Conservation (phyloP, 2,329 filamentous ascomycete genomes). For the Ophiostoma pallidulum region DNA sequence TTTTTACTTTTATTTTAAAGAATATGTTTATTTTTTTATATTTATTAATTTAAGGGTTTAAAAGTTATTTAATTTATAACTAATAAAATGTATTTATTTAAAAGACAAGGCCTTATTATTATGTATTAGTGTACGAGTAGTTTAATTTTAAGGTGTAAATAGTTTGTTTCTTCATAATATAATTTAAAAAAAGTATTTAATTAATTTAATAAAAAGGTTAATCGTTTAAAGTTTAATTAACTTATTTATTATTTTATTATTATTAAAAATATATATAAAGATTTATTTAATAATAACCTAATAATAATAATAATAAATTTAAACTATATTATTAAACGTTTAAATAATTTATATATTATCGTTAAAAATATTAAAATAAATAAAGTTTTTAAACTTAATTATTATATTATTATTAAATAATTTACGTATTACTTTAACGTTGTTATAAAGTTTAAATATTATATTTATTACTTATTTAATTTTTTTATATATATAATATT, state of each 20-base stretch:
- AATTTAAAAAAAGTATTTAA: background rate
- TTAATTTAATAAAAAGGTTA: background rate
- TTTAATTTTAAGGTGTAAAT: too few relatives aligned
- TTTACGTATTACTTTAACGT: too few relatives aligned
- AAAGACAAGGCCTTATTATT: too few relatives aligned
- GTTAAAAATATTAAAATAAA: background rate
- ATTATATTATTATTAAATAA: background rate
- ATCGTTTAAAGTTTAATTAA: background rate
- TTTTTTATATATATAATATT: background rate
- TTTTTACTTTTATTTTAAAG: too few relatives aligned
- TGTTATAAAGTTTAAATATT: too few relatives aligned
- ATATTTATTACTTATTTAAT: too few relatives aligned
- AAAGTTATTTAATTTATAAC: too few relatives aligned
- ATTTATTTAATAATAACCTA: background rate
- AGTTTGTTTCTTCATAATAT: too few relatives aligned
- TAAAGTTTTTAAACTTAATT: too few relatives aligned
- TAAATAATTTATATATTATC: too few relatives aligned
- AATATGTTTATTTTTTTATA: background rate
- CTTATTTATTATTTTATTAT: background rate
- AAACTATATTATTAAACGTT: background rate
- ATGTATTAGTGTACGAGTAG: too few relatives aligned
- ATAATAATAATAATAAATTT: background rate
- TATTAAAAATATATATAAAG: background rate
- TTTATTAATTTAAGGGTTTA: background rate
- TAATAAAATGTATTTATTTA: too few relatives aligned